Evolutionary conservation across 1,284 basidiomycete species (phyloP), one percentile per base, ranked within the genome.

Genomic region (Lentinula novae-zelandiae): DNA sequence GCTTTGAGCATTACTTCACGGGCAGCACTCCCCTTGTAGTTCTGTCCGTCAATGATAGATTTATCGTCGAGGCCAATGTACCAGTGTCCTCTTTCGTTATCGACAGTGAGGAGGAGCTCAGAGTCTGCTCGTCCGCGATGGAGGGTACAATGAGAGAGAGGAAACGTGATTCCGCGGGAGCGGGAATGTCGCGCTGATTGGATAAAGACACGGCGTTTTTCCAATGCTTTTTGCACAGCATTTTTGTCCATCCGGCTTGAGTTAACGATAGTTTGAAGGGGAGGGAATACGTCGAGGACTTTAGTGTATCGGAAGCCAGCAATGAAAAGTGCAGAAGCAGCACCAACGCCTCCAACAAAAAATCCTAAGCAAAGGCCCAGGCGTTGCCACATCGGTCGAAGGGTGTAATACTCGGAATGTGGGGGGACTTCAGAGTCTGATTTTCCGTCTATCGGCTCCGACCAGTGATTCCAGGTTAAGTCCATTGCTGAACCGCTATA

Each of bases 1-100:
- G 63, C 62, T 22, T 65, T 63, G 15, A 72, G 38, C 51, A 73
- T 62, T 4, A 65, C 65, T 33, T 67, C 63, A 12, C 69, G 66
- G 33, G 69, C 69, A 40, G 67, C 63, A 22, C 54, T 20, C 6
- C 57, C 38, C 31, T 64, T 52, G 49, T 40, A 53, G 8, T 65
- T 66, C 60, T 68, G 56, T 15, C 79, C 78, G 48, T 72, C 64
- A 22, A 81, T 67, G 36, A 69, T 61, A 31, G 74, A 74, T 31
- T 56, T 46, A 50, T 72, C 67, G 48, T 72, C 67, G 40, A 80
- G 62, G 13, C 69, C 72, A n/a, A 81, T 62, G 64, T 72, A 71
- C 73, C 77, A 81, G 62, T 76, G 74, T 10, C 76, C 78, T 20
- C 73, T 66, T 58, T 73, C 68, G 17, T 74, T 77, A 46, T 70